Base-by-base conservation (phyloP, 2,329 filamentous ascomycete genomes). In the Botrytis sinoallii region DNA sequence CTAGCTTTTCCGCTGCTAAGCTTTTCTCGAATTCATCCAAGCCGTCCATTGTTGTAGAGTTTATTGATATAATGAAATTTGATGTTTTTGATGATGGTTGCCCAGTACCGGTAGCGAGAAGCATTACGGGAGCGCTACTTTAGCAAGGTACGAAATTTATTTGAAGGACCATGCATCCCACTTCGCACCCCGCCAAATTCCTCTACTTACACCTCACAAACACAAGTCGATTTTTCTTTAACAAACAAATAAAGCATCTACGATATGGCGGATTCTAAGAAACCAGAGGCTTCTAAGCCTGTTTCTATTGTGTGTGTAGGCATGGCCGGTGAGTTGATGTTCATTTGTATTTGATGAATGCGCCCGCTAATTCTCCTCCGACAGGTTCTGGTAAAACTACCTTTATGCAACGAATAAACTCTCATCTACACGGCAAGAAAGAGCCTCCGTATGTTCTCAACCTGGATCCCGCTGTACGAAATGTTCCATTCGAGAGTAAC, bases 391-490 rank as follows among this genome's bases (percentile, higher is more conserved):
- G 96, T 80, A 99, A 99, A 86, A 99, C 96, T n/a, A 99, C 97
- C 0, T 99, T 99, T 82, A 98, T 99, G 95, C 95, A 98, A 82
- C 91, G 96, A 80, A 96, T 99, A 80, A 98, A 98, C 83, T 92
- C 95, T 0, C 89, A 99, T 82, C 90, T 99, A 5, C 95, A 98
- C 81, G 88, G 88, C 8, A 88, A 95, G 80, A 89, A 91, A 74
- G 88, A 91, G 29, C 91, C 94, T 1, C 96, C 97, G 7, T 99
- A 99, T 83, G 94, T 98, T 74, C 90, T 99, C 81, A 99, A 99
- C 83, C 92, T 99, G 76, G 96, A 99, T 81, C 96, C 96, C 1
- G 96, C 97, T 59, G 96, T 99, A 14, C 89, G 95, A 80, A 93
- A 92, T 78, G 93, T 98, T 10, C 96, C 97, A 4, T 99, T 98